Percentiles rank a stretch among this genome's conserved stretches.
These are phyloP conservation scores for Apophysomyces elegans DNA, from an alignment of 371 early-diverging fungal genomes.

Conservation along the genomic window DNA sequence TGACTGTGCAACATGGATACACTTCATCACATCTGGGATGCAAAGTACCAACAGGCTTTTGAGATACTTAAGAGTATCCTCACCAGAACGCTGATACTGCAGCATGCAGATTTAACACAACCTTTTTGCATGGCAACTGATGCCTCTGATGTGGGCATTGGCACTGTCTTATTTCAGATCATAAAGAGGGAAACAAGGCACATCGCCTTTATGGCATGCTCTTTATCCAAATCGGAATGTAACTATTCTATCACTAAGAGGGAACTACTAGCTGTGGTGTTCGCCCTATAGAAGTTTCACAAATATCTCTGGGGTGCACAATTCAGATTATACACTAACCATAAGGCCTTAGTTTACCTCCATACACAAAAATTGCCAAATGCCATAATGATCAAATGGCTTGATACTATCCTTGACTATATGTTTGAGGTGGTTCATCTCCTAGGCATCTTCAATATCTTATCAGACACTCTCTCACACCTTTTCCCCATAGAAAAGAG, in stretches of 20 bases:
- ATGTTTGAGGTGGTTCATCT: slow-evolving; percentile 28
- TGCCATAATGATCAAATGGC: slow-evolving; percentile 28
- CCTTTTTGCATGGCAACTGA: slow-evolving; percentile 45
- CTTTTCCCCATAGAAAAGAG: slow-evolving; percentile 17
- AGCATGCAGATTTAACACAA: slow-evolving; percentile 20
- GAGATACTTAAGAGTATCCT: too few relatives aligned
- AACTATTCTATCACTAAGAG: slow-evolving; percentile 20
- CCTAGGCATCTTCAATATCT: slow-evolving; percentile 23
- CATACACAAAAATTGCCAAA: slow-evolving; percentile 24
- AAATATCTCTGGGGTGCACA: slow-evolving; percentile 30
- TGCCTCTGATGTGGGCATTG: slow-evolving; percentile 44
- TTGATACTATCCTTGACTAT: slow-evolving; percentile 28
- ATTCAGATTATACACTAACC: slow-evolving; percentile 29
- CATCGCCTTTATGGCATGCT: slow-evolving; percentile 25
- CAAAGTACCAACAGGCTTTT: too few relatives aligned
- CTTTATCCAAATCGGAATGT: slow-evolving; percentile 14
- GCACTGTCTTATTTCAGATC: slow-evolving; percentile 35
- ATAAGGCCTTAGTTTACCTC: slow-evolving; percentile 22
- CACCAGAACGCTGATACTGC: too few relatives aligned
- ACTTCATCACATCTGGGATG: too few relatives aligned
- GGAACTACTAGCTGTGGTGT: slow-evolving; percentile 24
- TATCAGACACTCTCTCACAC: slow-evolving; percentile 26
- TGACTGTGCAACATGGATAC: too few relatives aligned
- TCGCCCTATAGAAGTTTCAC: slow-evolving; percentile 32
- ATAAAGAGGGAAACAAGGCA: slow-evolving; percentile 13